Evolutionary conservation across 768 basidiomycete genomes (phyloP).

Genomic region (Agrocybe pediades): DNA sequence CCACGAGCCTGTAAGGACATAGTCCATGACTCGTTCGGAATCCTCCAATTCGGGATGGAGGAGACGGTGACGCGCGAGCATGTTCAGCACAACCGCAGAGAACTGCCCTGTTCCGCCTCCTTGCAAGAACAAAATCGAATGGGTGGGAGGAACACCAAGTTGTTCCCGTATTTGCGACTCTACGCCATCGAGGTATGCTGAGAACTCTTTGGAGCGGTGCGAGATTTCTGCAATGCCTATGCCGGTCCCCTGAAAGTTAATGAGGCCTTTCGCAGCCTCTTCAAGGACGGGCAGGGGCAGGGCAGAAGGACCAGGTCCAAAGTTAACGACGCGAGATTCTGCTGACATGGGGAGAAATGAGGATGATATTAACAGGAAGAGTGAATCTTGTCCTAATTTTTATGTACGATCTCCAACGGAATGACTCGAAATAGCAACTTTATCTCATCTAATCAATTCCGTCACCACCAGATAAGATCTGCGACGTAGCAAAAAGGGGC

Average conservation of each 20-base stretch:
- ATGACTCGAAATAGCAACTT: slow-evolving; percentile 11
- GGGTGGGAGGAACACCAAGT: slow-evolving; percentile 80
- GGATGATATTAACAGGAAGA: background rate
- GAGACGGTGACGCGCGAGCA: slow-evolving; percentile 84
- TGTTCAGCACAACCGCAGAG: slow-evolving; percentile 88
- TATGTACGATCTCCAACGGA: background rate
- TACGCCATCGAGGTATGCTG: slow-evolving; percentile 61
- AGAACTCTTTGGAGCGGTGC: slow-evolving; percentile 92
- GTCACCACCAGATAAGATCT: background rate
- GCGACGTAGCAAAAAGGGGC: background rate
- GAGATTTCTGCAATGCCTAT: slow-evolving; percentile 97
- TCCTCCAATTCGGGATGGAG: slow-evolving; percentile 60
- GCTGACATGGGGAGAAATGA: slow-evolving; percentile 7
- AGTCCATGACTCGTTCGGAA: slow-evolving; percentile 73
- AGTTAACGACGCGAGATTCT: slow-evolving; percentile 69
- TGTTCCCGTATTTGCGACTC: slow-evolving; percentile 72
- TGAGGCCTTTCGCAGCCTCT: slow-evolving; percentile 80
- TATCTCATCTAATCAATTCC: slow-evolving; percentile 15
- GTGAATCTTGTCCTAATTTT: background rate
- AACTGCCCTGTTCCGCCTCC: slow-evolving; percentile 94
- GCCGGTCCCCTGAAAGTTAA: slow-evolving; percentile 89
- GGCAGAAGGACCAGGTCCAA: slow-evolving; percentile 93
- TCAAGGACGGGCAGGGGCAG: slow-evolving; percentile 85
- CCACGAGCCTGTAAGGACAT: slow-evolving; percentile 93
- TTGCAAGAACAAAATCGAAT: slow-evolving; percentile 89